Conservation (phyloP, 176 grass and related monocot genomes). For the Tillandsia fasciculata region DNA sequence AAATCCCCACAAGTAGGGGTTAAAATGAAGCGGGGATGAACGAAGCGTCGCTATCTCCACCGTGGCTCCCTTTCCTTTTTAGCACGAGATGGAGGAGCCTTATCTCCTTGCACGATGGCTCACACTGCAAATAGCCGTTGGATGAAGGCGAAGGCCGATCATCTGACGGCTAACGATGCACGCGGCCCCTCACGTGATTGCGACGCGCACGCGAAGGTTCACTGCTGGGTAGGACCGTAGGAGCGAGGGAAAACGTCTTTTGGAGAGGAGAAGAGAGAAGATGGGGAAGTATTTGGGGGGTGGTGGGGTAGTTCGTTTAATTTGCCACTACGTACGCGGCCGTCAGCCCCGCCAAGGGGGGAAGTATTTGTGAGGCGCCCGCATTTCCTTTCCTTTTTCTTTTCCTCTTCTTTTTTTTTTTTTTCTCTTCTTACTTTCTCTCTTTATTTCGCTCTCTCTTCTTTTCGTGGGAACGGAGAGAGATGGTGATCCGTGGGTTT, state of each 20-base stretch:
- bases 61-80: not conserved
- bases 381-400: not conserved
- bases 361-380: not conserved
- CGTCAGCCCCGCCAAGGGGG: not conserved
- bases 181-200: not conserved
- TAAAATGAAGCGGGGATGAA: not conserved
- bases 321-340: not conserved
- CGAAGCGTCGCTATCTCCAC: not conserved
- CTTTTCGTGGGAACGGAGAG: not conserved
- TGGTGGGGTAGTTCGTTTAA: too few species aligned
- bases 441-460: not conserved
- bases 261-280: too few species aligned
- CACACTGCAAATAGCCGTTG: not conserved
- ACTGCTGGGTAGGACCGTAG: not conserved
- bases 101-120: not conserved
- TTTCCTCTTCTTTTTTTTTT: not conserved
- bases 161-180: not conserved
- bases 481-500: constrained; percentile 4
- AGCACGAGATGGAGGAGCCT: not conserved
- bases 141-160: not conserved
- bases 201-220: not conserved
- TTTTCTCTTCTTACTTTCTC: constrained; percentile 2
- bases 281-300: not conserved
- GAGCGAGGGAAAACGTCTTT: too few species aligned
- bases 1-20: not conserved